phyloP scores from a whole-genome alignment of 2,329 filamentous ascomycete genomes.

The Aspergillus nomiae region DNA sequence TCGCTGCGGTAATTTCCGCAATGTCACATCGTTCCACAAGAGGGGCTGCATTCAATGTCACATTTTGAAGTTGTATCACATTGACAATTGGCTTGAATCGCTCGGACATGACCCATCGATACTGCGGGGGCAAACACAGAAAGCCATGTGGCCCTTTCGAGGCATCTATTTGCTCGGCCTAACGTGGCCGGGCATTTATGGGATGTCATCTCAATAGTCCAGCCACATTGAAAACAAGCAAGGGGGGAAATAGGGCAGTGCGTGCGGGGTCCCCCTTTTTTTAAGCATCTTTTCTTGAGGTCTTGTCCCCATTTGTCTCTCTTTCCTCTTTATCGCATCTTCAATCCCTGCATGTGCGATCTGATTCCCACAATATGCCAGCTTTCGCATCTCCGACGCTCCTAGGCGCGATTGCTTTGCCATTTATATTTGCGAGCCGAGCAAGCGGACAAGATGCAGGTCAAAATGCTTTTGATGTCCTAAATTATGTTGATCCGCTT shows the following conservation, averaged over 20 bases:
- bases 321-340: background rate
- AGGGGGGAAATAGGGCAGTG: background rate
- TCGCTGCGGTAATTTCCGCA: background rate
- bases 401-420: background rate
- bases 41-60: background rate
- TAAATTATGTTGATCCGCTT: conserved; percentile 53
- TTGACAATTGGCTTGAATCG: background rate
- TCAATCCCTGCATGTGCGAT: background rate
- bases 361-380: background rate
- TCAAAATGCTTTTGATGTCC: conserved; percentile 30
- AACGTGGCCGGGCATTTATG: background rate
- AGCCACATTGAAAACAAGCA: background rate
- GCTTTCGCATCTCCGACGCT: too few relatives aligned
- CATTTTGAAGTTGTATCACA: background rate
- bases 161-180: background rate
- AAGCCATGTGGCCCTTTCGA: background rate
- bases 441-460: background rate
- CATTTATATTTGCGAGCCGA: background rate
- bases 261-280: background rate
- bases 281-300: background rate
- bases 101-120: background rate
- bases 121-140: background rate
- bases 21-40: background rate
- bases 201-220: background rate
- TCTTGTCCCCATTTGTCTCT: background rate